Evolutionary conservation across 2,329 filamentous ascomycete genomes (phyloP).

Genomic region (Apiospora marii): DNA sequence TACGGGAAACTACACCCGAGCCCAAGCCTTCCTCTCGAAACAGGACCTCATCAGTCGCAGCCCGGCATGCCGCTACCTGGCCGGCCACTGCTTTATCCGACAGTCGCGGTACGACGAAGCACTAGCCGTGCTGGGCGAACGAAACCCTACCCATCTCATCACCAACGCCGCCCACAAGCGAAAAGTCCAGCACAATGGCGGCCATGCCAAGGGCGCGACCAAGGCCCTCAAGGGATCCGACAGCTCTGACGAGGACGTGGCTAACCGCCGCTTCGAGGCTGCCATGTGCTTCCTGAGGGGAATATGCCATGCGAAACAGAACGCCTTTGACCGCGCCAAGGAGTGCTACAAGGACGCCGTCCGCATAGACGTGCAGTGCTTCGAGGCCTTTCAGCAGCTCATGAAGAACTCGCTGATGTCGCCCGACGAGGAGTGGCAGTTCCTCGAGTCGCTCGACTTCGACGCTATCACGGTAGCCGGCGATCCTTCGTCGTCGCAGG

Average conservation of each 20-base stretch:
- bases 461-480: slow-evolving; percentile 76
- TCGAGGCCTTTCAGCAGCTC: slow-evolving; percentile 96
- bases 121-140: slow-evolving; percentile 84
- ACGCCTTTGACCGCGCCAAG: slow-evolving; percentile 95
- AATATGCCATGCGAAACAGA: slow-evolving; percentile 95
- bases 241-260: slow-evolving; percentile 69
- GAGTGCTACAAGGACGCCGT: slow-evolving; percentile 99
- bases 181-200: slow-evolving; percentile 71
- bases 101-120: slow-evolving; percentile 91
- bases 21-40: slow-evolving; percentile 83
- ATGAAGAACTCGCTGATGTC: slow-evolving; percentile 95
- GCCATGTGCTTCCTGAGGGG: slow-evolving; percentile 97
- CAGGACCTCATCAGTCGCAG: slow-evolving; percentile 84
- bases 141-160: slow-evolving; percentile 91
- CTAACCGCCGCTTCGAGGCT: slow-evolving; percentile 86
- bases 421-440: slow-evolving; percentile 88
- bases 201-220: slow-evolving; percentile 33
- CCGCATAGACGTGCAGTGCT: slow-evolving; percentile 96
- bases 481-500: slow-evolving; percentile 75
- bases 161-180: slow-evolving; percentile 68
- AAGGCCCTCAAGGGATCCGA: slow-evolving; percentile 41
- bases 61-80: slow-evolving; percentile 89
- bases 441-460: slow-evolving; percentile 89
- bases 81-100: slow-evolving; percentile 93
- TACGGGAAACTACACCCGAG: slow-evolving; percentile 92